phyloP scores from a whole-genome alignment of 2,329 filamentous ascomycete species.

The Botrytis aclada region DNA sequence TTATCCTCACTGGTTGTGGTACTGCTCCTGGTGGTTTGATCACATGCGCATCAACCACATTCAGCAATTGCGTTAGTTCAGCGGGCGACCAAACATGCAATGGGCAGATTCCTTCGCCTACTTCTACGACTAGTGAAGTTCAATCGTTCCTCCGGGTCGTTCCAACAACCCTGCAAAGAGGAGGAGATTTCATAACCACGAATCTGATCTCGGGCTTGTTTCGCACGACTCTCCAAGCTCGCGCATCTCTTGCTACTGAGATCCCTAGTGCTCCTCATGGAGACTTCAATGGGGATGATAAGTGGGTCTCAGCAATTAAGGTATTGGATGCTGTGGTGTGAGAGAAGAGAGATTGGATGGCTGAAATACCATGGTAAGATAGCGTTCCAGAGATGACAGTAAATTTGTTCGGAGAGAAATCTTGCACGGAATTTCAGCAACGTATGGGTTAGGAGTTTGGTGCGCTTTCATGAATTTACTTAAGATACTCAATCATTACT shows the following conservation, averaged over 20 bases:
- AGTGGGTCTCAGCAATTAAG: not conserved
- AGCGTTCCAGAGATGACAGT: not conserved
- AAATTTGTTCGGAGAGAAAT: not conserved
- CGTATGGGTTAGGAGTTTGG: not conserved
- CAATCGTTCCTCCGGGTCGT: not conserved
- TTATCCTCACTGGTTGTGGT: no score
- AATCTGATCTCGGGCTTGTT: not conserved
- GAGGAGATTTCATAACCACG: not conserved
- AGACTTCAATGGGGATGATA: not conserved
- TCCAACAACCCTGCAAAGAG: not conserved
- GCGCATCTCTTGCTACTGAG: not conserved
- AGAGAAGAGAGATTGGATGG: no score
- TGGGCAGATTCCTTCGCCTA: no score
- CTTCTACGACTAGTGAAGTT: no score
- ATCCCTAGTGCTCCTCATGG: accelerated
- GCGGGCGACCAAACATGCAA: no score
- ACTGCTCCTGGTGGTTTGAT: not conserved
- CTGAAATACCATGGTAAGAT: not conserved
- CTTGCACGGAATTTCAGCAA: not conserved
- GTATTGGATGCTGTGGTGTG: not conserved
- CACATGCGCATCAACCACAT: no score
- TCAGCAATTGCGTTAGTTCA: no score
- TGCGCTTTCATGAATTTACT: not conserved
- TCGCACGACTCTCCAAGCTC: not conserved
- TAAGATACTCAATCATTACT: not conserved